Base-by-base conservation (phyloP, 768 basidiomycete genomes). In the Pulveroboletus sp. region DNA sequence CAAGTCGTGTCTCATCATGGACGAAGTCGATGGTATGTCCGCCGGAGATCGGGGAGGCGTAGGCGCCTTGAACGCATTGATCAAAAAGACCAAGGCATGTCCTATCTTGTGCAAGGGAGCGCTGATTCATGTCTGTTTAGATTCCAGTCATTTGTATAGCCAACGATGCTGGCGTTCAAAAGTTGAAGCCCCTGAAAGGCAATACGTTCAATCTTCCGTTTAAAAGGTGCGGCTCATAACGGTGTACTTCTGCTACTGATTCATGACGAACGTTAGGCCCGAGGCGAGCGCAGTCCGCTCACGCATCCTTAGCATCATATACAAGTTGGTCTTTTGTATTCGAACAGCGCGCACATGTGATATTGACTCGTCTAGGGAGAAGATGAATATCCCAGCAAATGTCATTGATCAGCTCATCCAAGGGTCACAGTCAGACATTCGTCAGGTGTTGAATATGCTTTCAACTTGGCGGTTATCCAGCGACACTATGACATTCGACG, bases 11-110 rank as follows among this genome's bases (percentile, higher is more conserved):
- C 73, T 99, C 38, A 98, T 99, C 64, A 97, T 99, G 95, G 97
- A 99, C 61, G 97, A 99, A 65, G 95, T 98, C 3, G 97, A 99
- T 56, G 97, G 97, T 2, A 99, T 98, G 94, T 95, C 93, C 6
- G 90, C 90, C 4, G 97, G 97, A 16, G 97, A 99, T 68, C 79
- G 97, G 38, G 97, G 97, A 14, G 97, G 97, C 47, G 90, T 98
- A 2, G 95, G 92, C 20, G 97, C 97, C 6, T 65, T 99, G 57
- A 92, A 92, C 49, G 84, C 84, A 0, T 62, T 99, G 52, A 95
- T 99, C 58, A 93, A 87, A 72, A 97, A 95, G 75, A 87, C 88
- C 19, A 91, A 87, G 75, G 93, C 90, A 34, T 21, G 68, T 43
- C 2, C 5, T 2, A 10, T 29, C 19, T 2, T 16, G 1, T 27